Evolutionary conservation across 2,329 filamentous ascomycete species (phyloP), one percentile per base, ranked within the genome.

Genomic region (Xylaria sp.): DNA sequence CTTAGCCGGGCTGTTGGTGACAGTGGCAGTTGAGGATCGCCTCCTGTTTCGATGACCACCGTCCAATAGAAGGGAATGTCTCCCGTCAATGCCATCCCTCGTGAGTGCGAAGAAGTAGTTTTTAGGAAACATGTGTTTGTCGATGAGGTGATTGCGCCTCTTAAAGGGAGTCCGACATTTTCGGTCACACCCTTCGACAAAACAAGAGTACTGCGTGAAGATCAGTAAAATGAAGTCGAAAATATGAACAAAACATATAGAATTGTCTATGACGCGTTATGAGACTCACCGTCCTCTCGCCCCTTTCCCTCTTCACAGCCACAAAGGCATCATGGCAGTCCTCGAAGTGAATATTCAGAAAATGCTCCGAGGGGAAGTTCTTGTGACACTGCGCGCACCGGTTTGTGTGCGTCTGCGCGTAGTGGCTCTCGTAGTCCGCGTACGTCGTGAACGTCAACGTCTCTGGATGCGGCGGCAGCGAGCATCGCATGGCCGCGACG

Each of bases 51-150:
- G 76, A 65, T 80, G 78, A 4, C 77, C 75, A 9, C 76, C 73
- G n/a, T 87, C 82, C 53, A 84, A 79, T 10, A 97, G 78, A 75
- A 99, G 85, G 16, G 91, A 96, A 49, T 80, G 86, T 55, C 90
- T 84, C 52, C 88, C 88, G 69, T 97, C 93, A 62, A 97, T 90
- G n/a, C 94, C 94, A 63, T 91, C 86, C 65, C 92, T 90, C 2
- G 95, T 88, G 55, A 97, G 84, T 54, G 86, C 85, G 69, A 95
- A 96, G 74, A 95, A 93, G 75, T 92, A 96, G 68, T 90, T 89
- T 71, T 84, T 86, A 9, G 92, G 93, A 71, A 94, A 99, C 76
- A 88, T 83, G 74, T 99, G 94, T 76, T 96, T 97, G 78, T 96
- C 92, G 66, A 96, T 91, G 65, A 96, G 80, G 78, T 99, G 93